Percentiles rank a stretch among this genome's conserved stretches.
Evolutionary conservation across 108 stramenopile genomes (phyloP).

Genomic region (Hondaea fermentalgiana): DNA sequence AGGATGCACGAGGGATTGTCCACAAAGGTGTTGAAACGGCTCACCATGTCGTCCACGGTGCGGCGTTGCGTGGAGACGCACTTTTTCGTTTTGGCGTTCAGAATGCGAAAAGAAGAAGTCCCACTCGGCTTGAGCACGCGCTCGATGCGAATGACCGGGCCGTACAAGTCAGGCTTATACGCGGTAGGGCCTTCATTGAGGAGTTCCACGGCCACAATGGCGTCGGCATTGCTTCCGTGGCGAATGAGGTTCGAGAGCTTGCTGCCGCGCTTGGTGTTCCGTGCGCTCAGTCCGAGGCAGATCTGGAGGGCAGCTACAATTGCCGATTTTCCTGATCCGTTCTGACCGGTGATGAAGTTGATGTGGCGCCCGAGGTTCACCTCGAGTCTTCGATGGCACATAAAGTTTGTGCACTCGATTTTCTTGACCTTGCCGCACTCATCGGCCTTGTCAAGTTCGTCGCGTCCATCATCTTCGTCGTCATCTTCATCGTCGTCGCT

Average conservation of each 20-base stretch:
- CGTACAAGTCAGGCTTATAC: background rate
- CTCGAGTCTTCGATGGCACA: background rate
- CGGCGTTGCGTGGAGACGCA: conserved; percentile 40
- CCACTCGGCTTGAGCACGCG: background rate
- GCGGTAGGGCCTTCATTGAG: background rate
- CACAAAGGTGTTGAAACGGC: conserved; percentile 72
- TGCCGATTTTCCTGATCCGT: background rate
- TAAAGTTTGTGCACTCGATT: background rate
- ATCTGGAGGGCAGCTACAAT: background rate
- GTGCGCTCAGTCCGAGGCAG: background rate
- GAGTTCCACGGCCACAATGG: background rate
- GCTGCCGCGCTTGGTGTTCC: background rate
- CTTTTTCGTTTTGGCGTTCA: background rate
- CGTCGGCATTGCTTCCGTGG: background rate
- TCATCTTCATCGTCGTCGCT: background rate
- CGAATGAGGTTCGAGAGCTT: background rate
- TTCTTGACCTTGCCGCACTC: background rate
- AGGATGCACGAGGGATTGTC: conserved; percentile 93
- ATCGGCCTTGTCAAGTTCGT: background rate
- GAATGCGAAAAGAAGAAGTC: background rate
- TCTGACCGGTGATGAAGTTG: conserved; percentile 6
- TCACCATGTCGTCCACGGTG: conserved; percentile 77
- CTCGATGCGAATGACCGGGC: background rate
- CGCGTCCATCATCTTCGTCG: background rate
- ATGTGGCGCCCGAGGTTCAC: background rate